Evolutionary conservation across 2,329 filamentous ascomycete genomes (phyloP).

Genomic region (Paraconiothyrium sp.): DNA sequence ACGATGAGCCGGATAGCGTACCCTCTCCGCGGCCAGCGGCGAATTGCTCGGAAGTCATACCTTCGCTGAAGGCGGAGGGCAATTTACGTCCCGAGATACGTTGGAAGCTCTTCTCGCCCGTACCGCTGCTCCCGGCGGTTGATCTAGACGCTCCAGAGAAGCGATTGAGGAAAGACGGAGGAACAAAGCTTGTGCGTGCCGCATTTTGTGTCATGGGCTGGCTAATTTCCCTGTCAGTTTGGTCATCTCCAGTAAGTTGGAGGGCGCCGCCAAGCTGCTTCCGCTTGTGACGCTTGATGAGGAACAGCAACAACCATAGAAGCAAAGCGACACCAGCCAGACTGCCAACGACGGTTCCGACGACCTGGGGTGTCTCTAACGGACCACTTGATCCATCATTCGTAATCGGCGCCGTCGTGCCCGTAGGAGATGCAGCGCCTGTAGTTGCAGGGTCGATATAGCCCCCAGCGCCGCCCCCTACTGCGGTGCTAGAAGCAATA

Average conservation of each 20-base stretch:
- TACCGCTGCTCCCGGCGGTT: slow-evolving; percentile 48
- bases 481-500: slow-evolving; percentile 17
- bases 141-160: slow-evolving; percentile 51
- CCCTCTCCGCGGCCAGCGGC: slow-evolving; percentile 31
- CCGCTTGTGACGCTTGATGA: slow-evolving; percentile 62
- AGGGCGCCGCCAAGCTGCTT: slow-evolving; percentile 39
- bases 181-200: slow-evolving; percentile 51
- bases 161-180: slow-evolving; percentile 50
- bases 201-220: slow-evolving; percentile 49
- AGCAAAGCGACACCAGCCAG: slow-evolving; percentile 66
- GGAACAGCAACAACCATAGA: slow-evolving; percentile 60
- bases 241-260: slow-evolving; percentile 41
- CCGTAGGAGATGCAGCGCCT: slow-evolving; percentile 18
- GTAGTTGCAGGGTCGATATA: slow-evolving; percentile 27
- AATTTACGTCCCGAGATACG: slow-evolving; percentile 60
- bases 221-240: slow-evolving; percentile 33
- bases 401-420: slow-evolving; percentile 23
- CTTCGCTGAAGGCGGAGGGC: slow-evolving; percentile 59
- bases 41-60: slow-evolving; percentile 55
- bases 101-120: slow-evolving; percentile 56
- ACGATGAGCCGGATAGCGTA: slow-evolving; percentile 51
- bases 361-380: slow-evolving; percentile 62
- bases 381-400: slow-evolving; percentile 29
- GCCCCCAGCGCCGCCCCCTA: slow-evolving; percentile 25
- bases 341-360: slow-evolving; percentile 71